These are phyloP conservation scores for Penicillium sp. DNA, from an alignment of 2,329 filamentous ascomycete species.

Conservation along the genomic window DNA sequence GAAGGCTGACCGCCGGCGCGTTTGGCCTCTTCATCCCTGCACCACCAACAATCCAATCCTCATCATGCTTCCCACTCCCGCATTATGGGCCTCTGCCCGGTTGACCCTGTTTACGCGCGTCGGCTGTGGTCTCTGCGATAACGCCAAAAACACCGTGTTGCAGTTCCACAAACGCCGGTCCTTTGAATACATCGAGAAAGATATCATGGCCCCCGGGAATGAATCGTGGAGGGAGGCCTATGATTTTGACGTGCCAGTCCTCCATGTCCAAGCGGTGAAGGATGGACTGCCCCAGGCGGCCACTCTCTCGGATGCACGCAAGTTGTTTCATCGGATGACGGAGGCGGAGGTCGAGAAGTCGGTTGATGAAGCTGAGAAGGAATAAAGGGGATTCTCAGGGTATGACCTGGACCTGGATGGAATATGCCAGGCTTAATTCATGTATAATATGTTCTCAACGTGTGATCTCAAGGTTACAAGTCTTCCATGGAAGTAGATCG, in stretches of 20 bases:
- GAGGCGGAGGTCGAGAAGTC: constrained; percentile 57
- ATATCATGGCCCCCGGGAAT: constrained; percentile 59
- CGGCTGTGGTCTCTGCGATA: constrained; percentile 62
- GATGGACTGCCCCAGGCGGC: constrained; percentile 48
- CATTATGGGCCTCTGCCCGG: constrained; percentile 38
- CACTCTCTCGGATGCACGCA: constrained; percentile 61
- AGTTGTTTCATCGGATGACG: constrained; percentile 65
- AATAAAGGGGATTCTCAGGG: not conserved
- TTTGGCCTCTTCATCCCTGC: not conserved
- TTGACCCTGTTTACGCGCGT: constrained; percentile 64
- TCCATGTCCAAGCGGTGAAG: constrained; percentile 57
- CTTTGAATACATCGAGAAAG: constrained; percentile 60
- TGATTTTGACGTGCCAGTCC: constrained; percentile 66
- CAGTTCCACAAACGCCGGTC: constrained; percentile 55
- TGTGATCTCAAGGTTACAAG: too few relatives aligned
- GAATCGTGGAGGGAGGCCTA: constrained; percentile 62
- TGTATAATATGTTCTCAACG: too few relatives aligned
- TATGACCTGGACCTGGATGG: not conserved
- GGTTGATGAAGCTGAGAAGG: constrained; percentile 53
- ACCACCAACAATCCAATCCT: not conserved
- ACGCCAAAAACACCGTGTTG: constrained; percentile 59
- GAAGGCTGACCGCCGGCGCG: constrained; percentile 13
- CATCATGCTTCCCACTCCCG: constrained; percentile 34
- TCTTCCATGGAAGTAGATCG: too few relatives aligned
- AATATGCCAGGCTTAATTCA: too few relatives aligned